These are phyloP conservation scores for Penicillium sp. DNA, from an alignment of 2,329 filamentous ascomycete species.

Conservation along the genomic window DNA sequence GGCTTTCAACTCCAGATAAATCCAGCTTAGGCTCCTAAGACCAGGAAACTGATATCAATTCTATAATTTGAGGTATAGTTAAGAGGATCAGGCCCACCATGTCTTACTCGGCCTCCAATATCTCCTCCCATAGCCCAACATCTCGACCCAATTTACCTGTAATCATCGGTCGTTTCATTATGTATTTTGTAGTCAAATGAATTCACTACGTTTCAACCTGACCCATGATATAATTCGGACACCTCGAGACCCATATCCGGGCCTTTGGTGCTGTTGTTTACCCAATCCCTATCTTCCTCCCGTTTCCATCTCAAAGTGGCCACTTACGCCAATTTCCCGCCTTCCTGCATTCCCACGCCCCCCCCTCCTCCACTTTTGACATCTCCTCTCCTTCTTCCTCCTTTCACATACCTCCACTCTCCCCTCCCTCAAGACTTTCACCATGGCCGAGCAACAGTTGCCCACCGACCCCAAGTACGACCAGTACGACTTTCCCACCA, in stretches of 20 bases:
- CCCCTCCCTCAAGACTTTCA: conserved; percentile 24
- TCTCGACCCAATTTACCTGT: not conserved
- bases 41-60: too few relatives aligned
- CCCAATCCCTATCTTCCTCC: not conserved
- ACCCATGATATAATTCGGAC: not conserved
- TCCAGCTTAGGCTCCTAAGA: too few relatives aligned
- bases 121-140: not conserved
- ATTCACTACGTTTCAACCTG: not conserved
- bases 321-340: conserved; percentile 25
- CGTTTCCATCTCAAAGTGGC: conserved; percentile 21
- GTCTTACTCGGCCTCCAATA: too few relatives aligned
- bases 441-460: conserved; percentile 41
- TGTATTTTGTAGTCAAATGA: too few relatives aligned
- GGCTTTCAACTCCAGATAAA: too few relatives aligned
- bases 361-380: conserved; percentile 5
- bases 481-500: conserved; percentile 89
- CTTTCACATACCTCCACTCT: too few relatives aligned
- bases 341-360: conserved; percentile 23
- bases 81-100: not conserved
- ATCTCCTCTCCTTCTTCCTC: conserved; percentile 9
- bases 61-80: too few relatives aligned
- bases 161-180: too few relatives aligned
- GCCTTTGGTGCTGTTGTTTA: not conserved
- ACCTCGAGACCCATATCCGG: not conserved
- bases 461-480: conserved; percentile 87